phyloP scores from a whole-genome alignment of 257 asterid species.

The Salvia miltiorrhiza region DNA sequence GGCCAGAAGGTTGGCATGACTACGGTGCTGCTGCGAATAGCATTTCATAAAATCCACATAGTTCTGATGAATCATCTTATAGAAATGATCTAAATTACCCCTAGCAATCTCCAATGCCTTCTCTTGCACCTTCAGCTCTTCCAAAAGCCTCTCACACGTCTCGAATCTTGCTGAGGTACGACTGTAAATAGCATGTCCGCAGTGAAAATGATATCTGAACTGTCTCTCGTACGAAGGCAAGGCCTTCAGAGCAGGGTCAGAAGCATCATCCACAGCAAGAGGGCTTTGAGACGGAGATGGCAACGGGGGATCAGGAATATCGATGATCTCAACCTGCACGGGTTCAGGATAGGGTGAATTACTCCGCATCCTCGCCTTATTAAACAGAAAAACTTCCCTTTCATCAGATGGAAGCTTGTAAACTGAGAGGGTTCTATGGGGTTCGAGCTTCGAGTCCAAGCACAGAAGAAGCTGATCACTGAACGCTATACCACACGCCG shows the following conservation, averaged over 20 bases:
- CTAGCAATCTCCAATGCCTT: conserved; percentile 75
- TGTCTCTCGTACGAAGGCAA: conserved; percentile 83
- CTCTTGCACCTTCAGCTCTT: conserved; percentile 80
- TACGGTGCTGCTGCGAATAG: conserved; percentile 59
- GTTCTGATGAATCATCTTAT: conserved; percentile 57
- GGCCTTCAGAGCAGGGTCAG: conserved; percentile 83
- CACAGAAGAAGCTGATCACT: conserved; percentile 87
- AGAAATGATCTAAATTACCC: conserved; percentile 66
- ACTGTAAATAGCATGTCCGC: conserved; percentile 57
- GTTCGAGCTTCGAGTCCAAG: conserved; percentile 65
- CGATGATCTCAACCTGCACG: conserved; percentile 46
- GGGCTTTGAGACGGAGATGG: conserved; percentile 47
- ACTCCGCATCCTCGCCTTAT: conserved; percentile 73
- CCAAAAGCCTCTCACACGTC: conserved; percentile 52
- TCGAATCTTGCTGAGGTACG: conserved; percentile 52
- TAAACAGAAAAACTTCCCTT: conserved; percentile 69
- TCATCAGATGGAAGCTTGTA: conserved; percentile 77
- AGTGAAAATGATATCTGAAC: conserved; percentile 68
- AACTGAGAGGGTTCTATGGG: conserved; percentile 51
- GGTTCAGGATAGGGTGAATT: conserved; percentile 54
- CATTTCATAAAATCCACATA: conserved; percentile 58
- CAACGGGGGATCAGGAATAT: conserved; percentile 53
- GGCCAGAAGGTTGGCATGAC: conserved; percentile 53
- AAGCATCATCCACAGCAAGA: conserved; percentile 73
- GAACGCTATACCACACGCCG: conserved; percentile 46